Evolutionary conservation across 176 grass and related monocot genomes (phyloP).

Genomic region (Ampelocalamus luodianensis): DNA sequence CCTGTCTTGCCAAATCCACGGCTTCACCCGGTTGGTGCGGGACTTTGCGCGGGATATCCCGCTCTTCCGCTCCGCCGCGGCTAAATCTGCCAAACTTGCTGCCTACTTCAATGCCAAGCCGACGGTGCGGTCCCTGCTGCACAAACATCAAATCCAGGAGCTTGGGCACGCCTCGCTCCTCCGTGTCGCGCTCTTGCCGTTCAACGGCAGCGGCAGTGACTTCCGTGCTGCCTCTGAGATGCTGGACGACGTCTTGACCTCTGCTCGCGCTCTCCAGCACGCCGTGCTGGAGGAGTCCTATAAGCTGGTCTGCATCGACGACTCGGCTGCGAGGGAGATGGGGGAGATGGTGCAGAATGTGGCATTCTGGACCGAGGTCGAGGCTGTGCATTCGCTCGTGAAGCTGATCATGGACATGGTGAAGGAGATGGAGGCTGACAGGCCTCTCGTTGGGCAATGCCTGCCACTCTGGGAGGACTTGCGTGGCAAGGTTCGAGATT

Average conservation of each 20-base stretch:
- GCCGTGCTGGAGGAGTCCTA: slow-evolving; percentile 63
- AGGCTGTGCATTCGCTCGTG: slow-evolving; percentile 61
- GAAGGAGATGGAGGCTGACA: slow-evolving; percentile 76
- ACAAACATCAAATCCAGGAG: slow-evolving; percentile 71
- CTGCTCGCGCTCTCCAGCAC: slow-evolving; percentile 52
- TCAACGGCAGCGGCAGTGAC: slow-evolving; percentile 39
- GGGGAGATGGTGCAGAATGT: slow-evolving; percentile 61
- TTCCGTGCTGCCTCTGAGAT: slow-evolving; percentile 56
- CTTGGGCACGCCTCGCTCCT: slow-evolving; percentile 64
- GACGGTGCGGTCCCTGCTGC: slow-evolving; percentile 57
- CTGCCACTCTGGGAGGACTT: slow-evolving; percentile 76
- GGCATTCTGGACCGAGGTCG: slow-evolving; percentile 67
- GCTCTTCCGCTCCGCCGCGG: slow-evolving; percentile 55
- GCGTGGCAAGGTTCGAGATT: slow-evolving; percentile 65
- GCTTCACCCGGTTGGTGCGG: slow-evolving; percentile 61
- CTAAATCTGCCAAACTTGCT: slow-evolving; percentile 64
- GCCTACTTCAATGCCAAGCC: slow-evolving; percentile 72
- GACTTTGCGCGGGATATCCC: slow-evolving; percentile 66
- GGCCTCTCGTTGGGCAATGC: slow-evolving; percentile 83
- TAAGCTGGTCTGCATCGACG: slow-evolving; percentile 63
- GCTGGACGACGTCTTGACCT: slow-evolving; percentile 61
- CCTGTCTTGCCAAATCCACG: slow-evolving; percentile 70
- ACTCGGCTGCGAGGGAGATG: slow-evolving; percentile 58
- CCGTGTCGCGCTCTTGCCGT: slow-evolving; percentile 40
- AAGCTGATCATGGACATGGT: slow-evolving; percentile 69